Conservation (phyloP, 2,329 filamentous ascomycete species). For the Chalara sp. region DNA sequence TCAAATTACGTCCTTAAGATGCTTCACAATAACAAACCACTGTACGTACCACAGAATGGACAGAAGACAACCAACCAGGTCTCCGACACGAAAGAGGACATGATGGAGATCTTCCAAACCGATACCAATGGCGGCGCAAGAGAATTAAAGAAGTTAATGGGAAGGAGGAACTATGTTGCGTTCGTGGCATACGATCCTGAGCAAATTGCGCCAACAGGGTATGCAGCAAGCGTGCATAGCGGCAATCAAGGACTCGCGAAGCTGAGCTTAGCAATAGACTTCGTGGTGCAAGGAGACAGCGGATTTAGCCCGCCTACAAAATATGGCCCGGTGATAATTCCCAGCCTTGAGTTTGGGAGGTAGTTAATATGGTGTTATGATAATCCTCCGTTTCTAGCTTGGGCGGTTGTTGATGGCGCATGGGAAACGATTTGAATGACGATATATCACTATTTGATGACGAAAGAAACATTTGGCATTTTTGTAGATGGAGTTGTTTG, state of each 20-base stretch:
- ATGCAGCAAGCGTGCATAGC: conserved; percentile 26
- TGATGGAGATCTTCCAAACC: conserved; percentile 99
- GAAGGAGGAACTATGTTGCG: conserved; percentile 83
- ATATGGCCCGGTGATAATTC: conserved; percentile 94
- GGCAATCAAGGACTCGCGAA: conserved; percentile 46
- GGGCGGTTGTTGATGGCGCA: too few species aligned
- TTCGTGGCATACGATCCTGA: conserved; percentile 94
- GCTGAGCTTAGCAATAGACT: conserved; percentile 87
- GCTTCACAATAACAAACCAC: conserved; percentile 87
- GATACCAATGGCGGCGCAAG: conserved; percentile 79
- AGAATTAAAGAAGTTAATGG: conserved; percentile 90
- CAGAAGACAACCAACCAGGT: conserved; percentile 66
- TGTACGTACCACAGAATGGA: conserved; percentile 91
- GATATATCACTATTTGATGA: not conserved
- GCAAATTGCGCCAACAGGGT: conserved; percentile 30
- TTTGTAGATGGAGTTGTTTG: conserved; percentile 14
- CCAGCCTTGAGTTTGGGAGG: conserved; percentile 70
- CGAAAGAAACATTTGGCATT: conserved; percentile 6
- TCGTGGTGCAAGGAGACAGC: conserved; percentile 91
- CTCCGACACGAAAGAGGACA: conserved; percentile 96
- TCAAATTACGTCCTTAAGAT: conserved; percentile 83
- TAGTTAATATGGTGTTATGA: conserved; percentile 24
- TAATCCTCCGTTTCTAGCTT: too few species aligned
- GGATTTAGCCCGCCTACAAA: conserved; percentile 79
- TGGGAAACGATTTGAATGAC: too few species aligned